A percentile compares a stretch with the other conserved stretches of the same genome.
These are phyloP conservation scores for Linderina pennispora DNA, from an alignment of 192 early-diverging fungal species.

Conservation along the genomic window DNA sequence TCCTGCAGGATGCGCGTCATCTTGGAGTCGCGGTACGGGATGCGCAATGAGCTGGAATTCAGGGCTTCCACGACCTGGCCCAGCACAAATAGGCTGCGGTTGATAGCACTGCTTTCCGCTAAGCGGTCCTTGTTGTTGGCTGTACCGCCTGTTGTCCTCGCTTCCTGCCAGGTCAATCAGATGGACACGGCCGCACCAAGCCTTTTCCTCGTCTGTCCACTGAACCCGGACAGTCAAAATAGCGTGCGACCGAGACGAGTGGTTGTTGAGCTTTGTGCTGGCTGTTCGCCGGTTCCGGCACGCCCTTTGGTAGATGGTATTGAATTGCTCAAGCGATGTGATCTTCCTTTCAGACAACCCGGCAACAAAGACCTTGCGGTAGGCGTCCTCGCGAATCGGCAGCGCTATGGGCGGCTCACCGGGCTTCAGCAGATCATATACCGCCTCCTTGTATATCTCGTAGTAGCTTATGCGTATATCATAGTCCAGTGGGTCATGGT, in stretches of 20 bases:
- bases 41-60: conserved; percentile 46
- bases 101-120: conserved; percentile 61
- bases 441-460: conserved; percentile 65
- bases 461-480: conserved; percentile 52
- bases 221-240: conserved; percentile 52
- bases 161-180: conserved; percentile 64
- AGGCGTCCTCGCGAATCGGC: conserved; percentile 52
- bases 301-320: conserved; percentile 33
- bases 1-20: conserved; percentile 63
- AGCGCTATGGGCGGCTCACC: conserved; percentile 32
- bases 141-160: conserved; percentile 60
- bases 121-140: conserved; percentile 54
- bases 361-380: conserved; percentile 50
- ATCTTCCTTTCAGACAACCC: conserved; percentile 52
- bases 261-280: conserved; percentile 58
- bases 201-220: conserved; percentile 30
- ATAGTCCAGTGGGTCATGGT: conserved; percentile 33
- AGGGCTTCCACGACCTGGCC: conserved; percentile 64
- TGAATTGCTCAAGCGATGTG: conserved; percentile 49
- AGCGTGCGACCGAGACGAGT: conserved; percentile 58
- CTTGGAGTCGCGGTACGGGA: conserved; percentile 63
- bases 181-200: conserved; percentile 48
- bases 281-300: conserved; percentile 55
- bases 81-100: conserved; percentile 58
- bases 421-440: conserved; percentile 51